Evolutionary conservation across 352 stramenopile genomes (phyloP), one percentile per base, ranked within the genome.

Genomic region (Pythium sp.): DNA sequence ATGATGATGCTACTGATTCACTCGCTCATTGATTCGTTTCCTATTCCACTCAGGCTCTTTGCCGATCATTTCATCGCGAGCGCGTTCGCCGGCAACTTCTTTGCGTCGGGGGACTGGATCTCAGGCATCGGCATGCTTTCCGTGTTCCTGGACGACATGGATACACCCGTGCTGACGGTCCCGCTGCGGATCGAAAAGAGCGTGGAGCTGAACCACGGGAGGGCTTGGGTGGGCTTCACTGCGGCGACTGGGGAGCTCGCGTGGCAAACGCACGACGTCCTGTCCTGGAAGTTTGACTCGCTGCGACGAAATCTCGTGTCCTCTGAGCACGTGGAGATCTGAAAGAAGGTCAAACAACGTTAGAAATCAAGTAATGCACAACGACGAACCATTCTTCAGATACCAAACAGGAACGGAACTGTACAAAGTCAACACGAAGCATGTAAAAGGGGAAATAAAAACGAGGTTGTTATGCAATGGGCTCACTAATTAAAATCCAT

Each of bases 141-240:
- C 4, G 74, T 98, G 15, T 97, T 90, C 62, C n/a, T 98, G n/a
- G 76, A 97, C 62, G 86, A 97, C 68, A 77, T 95, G 64, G 79
- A 91, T 71, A 86, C 71, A 22, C 90, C 86, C 2, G 80, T 86
- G 12, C 68, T 98, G 18, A 84, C 77, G 11, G 89, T 97, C 14
- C 91, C 91, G 26, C 60, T 98, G 22, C 92, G 97, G 57, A 67
- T 98, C 11, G 89, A 94, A 51, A 71, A 75, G 26, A 91, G 80
- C 5, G 63, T 98, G 43, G 74, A 89, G 57, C 79, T 98, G 9
- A 79, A 87, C 53, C 93, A 97, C 53, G 84, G 84, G 11, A 83
- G 92, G 2, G 88, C 90, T 3, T 98, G 81, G 76, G 89, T 98
- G 0, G 95, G 95, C n/a, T 98, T 98, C 69, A 97, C 95, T 1